Evolutionary conservation across 23 red algal genomes (phyloP).

Genomic region (Gracilaria vermiculophylla): DNA sequence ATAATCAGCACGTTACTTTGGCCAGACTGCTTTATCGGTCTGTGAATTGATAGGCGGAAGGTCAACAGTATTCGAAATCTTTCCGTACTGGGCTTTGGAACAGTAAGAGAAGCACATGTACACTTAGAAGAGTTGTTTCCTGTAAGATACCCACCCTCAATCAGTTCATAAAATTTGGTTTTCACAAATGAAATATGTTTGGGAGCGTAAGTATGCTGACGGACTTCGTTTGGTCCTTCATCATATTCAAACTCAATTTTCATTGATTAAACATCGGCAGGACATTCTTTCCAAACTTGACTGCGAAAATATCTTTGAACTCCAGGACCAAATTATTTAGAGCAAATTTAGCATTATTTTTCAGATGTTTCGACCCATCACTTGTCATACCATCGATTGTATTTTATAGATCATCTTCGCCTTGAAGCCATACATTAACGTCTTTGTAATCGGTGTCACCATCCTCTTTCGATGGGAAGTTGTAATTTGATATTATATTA

Average conservation of each 20-base stretch:
- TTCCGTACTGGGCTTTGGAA: not conserved
- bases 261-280: not conserved
- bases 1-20: constrained; percentile 14
- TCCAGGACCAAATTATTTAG: not conserved
- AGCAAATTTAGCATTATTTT: not conserved
- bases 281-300: not conserved
- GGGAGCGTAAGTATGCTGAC: constrained; percentile 15
- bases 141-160: not conserved
- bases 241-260: not conserved
- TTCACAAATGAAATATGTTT: constrained; percentile 5
- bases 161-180: not conserved
- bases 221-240: not conserved
- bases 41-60: not conserved
- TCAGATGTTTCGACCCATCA: not conserved
- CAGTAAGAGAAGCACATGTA: constrained; percentile 9
- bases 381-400: not conserved
- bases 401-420: not conserved
- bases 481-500: constrained; percentile 3
- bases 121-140: constrained; percentile 12
- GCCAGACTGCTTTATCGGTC: not conserved
- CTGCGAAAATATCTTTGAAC: constrained; percentile 20
- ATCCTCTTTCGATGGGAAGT: constrained; percentile 27
- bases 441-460: constrained; percentile 52
- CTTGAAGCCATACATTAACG: constrained; percentile 24
- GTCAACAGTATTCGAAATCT: constrained; percentile 12